These are phyloP conservation scores for Agrocybe chaxingu DNA, from an alignment of 768 basidiomycete genomes.

Conservation along the genomic window DNA sequence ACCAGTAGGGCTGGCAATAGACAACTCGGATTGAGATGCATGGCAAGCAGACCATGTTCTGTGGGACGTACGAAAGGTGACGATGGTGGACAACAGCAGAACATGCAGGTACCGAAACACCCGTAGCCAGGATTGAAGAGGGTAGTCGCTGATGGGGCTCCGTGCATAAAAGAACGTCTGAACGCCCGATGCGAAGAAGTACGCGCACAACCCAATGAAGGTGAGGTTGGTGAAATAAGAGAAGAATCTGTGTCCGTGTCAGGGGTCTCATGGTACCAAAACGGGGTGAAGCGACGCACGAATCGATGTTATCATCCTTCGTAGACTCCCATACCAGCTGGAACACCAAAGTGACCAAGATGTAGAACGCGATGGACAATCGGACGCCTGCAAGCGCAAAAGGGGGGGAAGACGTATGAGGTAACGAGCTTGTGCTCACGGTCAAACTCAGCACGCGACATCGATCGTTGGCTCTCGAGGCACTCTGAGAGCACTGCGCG, in stretches of 20 bases:
- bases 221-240: constrained; percentile 66
- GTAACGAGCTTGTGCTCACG: constrained; percentile 36
- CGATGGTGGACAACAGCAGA: constrained; percentile 45
- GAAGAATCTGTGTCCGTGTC: constrained; percentile 42
- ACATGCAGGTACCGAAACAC: constrained; percentile 53
- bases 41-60: background rate
- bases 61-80: constrained; percentile 52
- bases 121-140: constrained; percentile 57
- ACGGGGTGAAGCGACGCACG: constrained; percentile 17
- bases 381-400: constrained; percentile 41
- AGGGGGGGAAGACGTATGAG: constrained; percentile 45
- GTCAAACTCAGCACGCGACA: constrained; percentile 28
- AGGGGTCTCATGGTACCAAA: background rate
- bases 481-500: background rate
- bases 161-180: constrained; percentile 44
- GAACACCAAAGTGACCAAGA: constrained; percentile 38
- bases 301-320: constrained; percentile 22
- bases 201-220: constrained; percentile 59
- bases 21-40: background rate
- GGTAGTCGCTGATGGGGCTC: constrained; percentile 34
- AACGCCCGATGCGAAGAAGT: constrained; percentile 56
- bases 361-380: constrained; percentile 47
- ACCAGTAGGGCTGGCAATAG: constrained; percentile 53
- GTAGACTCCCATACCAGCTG: constrained; percentile 30
- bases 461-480: background rate